Evolutionary conservation across 1,284 basidiomycete species (phyloP).

Genomic region (Neotropicomus parvogracilis): DNA sequence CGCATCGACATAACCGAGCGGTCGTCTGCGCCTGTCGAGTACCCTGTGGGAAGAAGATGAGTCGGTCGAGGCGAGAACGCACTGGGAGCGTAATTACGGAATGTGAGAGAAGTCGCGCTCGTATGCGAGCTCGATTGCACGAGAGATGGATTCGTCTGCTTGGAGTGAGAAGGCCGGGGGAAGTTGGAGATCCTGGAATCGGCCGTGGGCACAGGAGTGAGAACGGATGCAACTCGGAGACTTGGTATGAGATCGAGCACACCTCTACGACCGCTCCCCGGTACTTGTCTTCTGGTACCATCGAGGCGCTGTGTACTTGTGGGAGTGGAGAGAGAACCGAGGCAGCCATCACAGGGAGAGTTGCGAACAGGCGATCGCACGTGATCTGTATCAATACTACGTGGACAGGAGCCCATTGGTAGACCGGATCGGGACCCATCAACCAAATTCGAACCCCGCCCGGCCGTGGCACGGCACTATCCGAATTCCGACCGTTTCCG

Average conservation of each 20-base stretch:
- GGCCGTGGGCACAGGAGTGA: neutral
- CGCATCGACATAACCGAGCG: slow-evolving; percentile 81
- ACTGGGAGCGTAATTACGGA: slow-evolving; percentile 52
- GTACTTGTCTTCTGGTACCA: slow-evolving; percentile 52
- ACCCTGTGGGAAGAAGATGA: slow-evolving; percentile 49
- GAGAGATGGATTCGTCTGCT: slow-evolving; percentile 61
- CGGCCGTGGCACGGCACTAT: too few species aligned
- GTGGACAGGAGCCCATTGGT: too few species aligned
- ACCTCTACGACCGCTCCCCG: slow-evolving; percentile 81
- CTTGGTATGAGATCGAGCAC: slow-evolving; percentile 1
- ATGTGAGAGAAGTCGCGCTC: slow-evolving; percentile 90
- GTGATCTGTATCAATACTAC: neutral
- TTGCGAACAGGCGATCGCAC: neutral
- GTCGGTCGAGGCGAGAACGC: neutral
- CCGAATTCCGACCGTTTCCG: too few species aligned
- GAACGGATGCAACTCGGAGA: neutral
- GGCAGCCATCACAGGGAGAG: neutral
- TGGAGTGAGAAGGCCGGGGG: slow-evolving; percentile 86
- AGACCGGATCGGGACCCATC: too few species aligned
- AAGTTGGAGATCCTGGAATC: slow-evolving; percentile 74
- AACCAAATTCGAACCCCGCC: too few species aligned
- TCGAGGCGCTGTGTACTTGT: neutral
- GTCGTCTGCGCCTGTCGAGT: slow-evolving; percentile 65
- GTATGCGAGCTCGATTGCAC: slow-evolving; percentile 81
- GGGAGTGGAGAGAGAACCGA: slow-evolving; percentile 7